Base-by-base conservation (phyloP, 1,284 basidiomycete genomes). In the Spongiforma sp. region DNA sequence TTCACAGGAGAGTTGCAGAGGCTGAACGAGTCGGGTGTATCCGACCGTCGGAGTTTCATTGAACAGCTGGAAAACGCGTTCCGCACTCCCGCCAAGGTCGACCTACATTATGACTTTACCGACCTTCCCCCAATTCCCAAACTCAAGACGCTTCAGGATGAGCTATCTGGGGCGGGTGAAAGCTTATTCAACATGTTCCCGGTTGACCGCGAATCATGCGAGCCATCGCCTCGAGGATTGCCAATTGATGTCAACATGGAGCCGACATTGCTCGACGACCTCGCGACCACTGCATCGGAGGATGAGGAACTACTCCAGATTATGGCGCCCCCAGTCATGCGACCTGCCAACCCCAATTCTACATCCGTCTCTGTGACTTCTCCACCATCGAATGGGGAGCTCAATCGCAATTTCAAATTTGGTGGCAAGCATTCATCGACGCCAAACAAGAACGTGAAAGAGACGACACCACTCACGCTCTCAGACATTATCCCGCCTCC, bases 11-110 rank as follows among this genome's bases (percentile, higher is more conserved):
- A 95, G 75, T 80, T 93, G 57, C 81, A 84, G 73, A 86, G 82
- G 67, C 83, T 95, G 52, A 89, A 89, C 62, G 87, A 89, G 69
- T 88, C 85, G 9, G 90, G 90, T 32, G 88, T 74, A 4, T 87
- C 87, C 1, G 86, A 91, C 69, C 79, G 92, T 6, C 81, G 79
- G 9, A 94, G 92, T 75, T 95, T 96, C 71, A 88, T 95, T 5
- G 92, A 93, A 74, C 90, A 93, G 73, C 78, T 93, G 14, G 92
- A 93, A 77, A 87, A 83, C 57, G 91, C 91, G 0, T 93, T 93
- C 81, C 83, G 84, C 63, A 91, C 90, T 0, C 91, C 91, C 1
- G 86, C 88, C 19, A 87, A 86, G 70, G 78, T 91, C 30, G 85
- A 89, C 61, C 76, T 91, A 37, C 77, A 77, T 2, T 84, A 83